Conservation (phyloP, 1,139 yeast species). For the Pichia kudriavzevii region DNA sequence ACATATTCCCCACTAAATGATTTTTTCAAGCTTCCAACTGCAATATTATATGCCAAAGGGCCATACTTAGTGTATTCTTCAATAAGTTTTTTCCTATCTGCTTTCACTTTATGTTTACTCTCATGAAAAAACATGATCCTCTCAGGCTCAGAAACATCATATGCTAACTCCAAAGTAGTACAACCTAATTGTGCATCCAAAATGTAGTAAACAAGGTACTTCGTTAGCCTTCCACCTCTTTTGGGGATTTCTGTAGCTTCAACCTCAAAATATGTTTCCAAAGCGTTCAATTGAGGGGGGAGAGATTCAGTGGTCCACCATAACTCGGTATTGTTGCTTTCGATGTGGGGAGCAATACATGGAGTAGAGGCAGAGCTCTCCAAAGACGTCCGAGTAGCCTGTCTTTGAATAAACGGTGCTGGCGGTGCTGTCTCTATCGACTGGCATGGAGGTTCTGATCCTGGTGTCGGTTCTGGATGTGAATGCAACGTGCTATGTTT, state of each 20-base stretch:
- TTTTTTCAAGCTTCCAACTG: constrained; percentile 37
- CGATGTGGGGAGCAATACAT: too few species aligned
- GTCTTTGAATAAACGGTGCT: constrained; percentile 24
- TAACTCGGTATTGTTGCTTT: constrained; percentile 17
- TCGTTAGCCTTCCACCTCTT: constrained; percentile 47
- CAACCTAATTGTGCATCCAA: constrained; percentile 71
- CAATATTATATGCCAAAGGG: constrained; percentile 34
- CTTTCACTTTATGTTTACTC: constrained; percentile 37
- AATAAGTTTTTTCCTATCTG: constrained; percentile 42
- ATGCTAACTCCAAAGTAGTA: constrained; percentile 47
- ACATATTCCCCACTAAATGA: constrained; percentile 22
- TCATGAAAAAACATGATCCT: constrained; percentile 43
- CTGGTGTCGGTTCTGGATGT: too few species aligned
- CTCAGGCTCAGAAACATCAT: constrained; percentile 49
- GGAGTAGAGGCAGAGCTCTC: constrained; percentile 13
- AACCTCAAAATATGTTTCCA: constrained; percentile 53
- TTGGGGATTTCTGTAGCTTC: constrained; percentile 51
- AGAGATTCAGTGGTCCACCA: constrained; percentile 65
- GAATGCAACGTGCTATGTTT: too few species aligned
- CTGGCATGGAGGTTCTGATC: too few species aligned
- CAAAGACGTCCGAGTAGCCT: constrained; percentile 8
- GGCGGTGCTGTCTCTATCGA: too few species aligned
- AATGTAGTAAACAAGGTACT: constrained; percentile 62
- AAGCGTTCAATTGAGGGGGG: constrained; percentile 46
- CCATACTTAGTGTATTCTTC: constrained; percentile 44